Base-by-base conservation (phyloP, 371 early-diverging fungal genomes). In the Apophysomyces trapeziformis region DNA sequence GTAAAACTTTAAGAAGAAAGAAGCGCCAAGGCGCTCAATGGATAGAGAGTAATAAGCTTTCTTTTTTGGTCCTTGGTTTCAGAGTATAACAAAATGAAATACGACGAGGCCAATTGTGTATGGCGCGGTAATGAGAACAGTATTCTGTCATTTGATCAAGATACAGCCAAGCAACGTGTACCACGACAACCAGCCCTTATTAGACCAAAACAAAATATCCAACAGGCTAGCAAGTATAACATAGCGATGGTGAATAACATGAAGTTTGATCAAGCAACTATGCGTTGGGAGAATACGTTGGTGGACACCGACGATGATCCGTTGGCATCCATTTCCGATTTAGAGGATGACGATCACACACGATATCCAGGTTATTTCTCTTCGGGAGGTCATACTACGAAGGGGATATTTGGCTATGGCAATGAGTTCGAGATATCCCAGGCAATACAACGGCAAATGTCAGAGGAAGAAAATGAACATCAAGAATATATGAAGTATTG, bases 101-200 rank as follows among this genome's bases (percentile, higher is more conserved):
- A 68, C 60, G 76, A 81, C 45, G 57, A 63, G 18, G 45, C 13
- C 0, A 47, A 26, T 5, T 61, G 65, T 12, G 45, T 36, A 21
- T 81, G 81, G 81, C 67, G 72, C 63, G 81, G 81, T 1, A 81
- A 81, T 39, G 78, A 81, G 41, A 54, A 46, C 2, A 66, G 60
- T 9, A 32, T 70, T 9, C 12, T 64, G 4, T 67, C 58, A 8
- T 74, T 76, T 62, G 68, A 66, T 60, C 65, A 63, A 38, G 36
- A 18, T 21, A 21, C 32, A 21, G 3, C 38, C 12, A 36, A 43
- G 13, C 13, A 18, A 6, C n/a, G 16, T 26, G 61, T 47, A 13
- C 4, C 66, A 38, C 70, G 67, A 13, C 68, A 72, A 5, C 70
- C 70, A 14, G 66, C 72, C 7, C 46, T 67, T 9, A 67, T 74